Percentiles rank a stretch among this genome's conserved stretches.
Evolutionary conservation across 495 filamentous ascomycete species (phyloP).

Genomic region (Aspergillus conjunctus): DNA sequence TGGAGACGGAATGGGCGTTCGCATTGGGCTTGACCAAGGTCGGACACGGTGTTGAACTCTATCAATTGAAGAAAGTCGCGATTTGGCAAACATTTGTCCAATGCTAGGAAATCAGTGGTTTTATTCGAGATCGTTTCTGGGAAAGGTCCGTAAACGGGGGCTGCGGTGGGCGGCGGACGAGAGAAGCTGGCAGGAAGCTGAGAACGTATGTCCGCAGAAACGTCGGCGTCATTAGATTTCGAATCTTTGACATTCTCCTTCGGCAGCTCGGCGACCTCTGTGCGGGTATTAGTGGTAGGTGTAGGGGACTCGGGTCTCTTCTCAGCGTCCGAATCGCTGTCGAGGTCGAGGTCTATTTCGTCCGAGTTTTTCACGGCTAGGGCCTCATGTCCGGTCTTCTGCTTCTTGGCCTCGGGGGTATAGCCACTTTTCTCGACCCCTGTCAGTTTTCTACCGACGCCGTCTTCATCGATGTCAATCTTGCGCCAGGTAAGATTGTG

Average conservation of each 20-base stretch:
- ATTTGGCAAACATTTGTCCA: conserved; percentile 76
- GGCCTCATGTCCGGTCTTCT: conserved; percentile 24
- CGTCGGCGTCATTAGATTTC: conserved; percentile 23
- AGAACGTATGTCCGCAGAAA: conserved; percentile 61
- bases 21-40: conserved; percentile 22
- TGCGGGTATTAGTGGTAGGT: background rate
- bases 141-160: conserved; percentile 44
- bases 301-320: background rate
- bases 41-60: conserved; percentile 52
- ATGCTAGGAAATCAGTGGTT: conserved; percentile 79
- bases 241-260: background rate
- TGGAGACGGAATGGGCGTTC: conserved; percentile 52
- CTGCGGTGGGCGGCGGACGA: conserved; percentile 35
- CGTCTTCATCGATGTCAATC: conserved; percentile 27
- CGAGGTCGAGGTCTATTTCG: conserved; percentile 57
- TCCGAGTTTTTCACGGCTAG: conserved; percentile 44
- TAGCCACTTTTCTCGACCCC: conserved; percentile 18
- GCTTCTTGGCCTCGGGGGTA: conserved; percentile 27
- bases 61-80: conserved; percentile 82
- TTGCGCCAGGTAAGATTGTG: conserved; percentile 35
- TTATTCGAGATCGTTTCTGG: conserved; percentile 66
- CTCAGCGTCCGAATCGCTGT: conserved; percentile 45
- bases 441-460: conserved; percentile 21
- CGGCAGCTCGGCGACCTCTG: background rate
- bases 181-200: conserved; percentile 69